Base-by-base conservation (phyloP, 208 protist species). In the Crithidia fasciculata region DNA sequence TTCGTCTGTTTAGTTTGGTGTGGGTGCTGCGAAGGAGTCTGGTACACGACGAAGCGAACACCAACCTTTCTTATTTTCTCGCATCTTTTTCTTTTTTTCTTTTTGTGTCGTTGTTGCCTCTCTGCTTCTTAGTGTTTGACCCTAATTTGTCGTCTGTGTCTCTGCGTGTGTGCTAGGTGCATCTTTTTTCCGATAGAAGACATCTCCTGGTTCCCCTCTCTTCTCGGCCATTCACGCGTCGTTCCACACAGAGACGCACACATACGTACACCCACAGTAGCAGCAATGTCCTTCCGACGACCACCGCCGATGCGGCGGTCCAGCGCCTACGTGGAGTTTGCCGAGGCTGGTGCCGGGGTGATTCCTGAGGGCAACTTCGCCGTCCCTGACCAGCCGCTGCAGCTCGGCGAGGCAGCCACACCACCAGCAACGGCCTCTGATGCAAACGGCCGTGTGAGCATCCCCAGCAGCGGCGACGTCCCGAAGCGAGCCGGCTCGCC, bases 311-410 rank as follows among this genome's bases (percentile, higher is more conserved):
- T 69, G 69, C 76, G 81, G 41, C 65, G 81, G 7, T 62, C 70
- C 15, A 74, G 67, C 68, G 74, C 71, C 28, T 84, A 62, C 68
- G 72, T 81, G 4, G 77, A 83, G 74, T 87, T 87, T n/a, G 82
- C 78, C 15, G 67, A 75, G 41, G 62, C 47, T 49, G 78, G 82
- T 36, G 57, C 78, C 19, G 56, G 57, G 5, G 69, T 73, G 8
- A 64, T 79, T 4, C 76, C 81, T 8, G 81, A 86, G 56, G 56
- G 64, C 52, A 60, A 72, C 50, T 86, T 86, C 54, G 43, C 53
- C 40, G 66, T 71, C 8, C 62, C 62, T 9, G 62, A 57, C 49
- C 55, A 68, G 62, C 37, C 49, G 9, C 16, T 19, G 7, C 50
- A 55, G 5, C 6, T 3, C 2, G 49, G 57, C 28, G 62, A 68